Percentiles rank a stretch among this genome's conserved stretches.
Evolutionary conservation across 2,329 filamentous ascomycete genomes (phyloP).

Genomic region (Cucurbitaria berberidis): DNA sequence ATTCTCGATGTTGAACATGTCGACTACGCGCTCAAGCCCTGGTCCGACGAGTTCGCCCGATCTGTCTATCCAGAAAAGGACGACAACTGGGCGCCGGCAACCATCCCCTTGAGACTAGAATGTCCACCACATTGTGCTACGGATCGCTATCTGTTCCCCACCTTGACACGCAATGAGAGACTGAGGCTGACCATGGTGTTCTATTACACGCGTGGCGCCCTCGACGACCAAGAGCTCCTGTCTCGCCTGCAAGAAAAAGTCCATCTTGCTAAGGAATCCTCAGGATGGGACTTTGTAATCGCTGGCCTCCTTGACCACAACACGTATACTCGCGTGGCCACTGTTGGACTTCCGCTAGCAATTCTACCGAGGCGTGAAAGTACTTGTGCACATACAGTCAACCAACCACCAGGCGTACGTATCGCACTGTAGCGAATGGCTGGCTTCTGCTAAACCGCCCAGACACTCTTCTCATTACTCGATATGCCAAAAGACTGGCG

Average conservation of each 20-base stretch:
- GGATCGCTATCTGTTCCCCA: slow-evolving; percentile 45
- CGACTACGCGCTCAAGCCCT: slow-evolving; percentile 21
- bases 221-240: slow-evolving; percentile 51
- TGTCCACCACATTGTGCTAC: slow-evolving; percentile 11
- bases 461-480: slow-evolving; percentile 51
- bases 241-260: slow-evolving; percentile 53
- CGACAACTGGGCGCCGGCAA: slow-evolving; percentile 23
- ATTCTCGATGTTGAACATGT: slow-evolving; percentile 32
- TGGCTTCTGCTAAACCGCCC: neutral
- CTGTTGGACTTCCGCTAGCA: slow-evolving; percentile 51
- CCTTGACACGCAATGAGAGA: slow-evolving; percentile 46
- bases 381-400: slow-evolving; percentile 55
- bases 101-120: slow-evolving; percentile 21
- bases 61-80: slow-evolving; percentile 23
- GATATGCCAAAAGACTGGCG: slow-evolving; percentile 56
- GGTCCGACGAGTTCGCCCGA: slow-evolving; percentile 19
- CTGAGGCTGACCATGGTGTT: slow-evolving; percentile 50
- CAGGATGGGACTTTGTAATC: slow-evolving; percentile 56
- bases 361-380: slow-evolving; percentile 55
- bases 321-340: slow-evolving; percentile 52
- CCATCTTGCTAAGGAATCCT: slow-evolving; percentile 49
- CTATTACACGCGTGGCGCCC: slow-evolving; percentile 53
- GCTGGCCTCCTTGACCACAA: slow-evolving; percentile 54
- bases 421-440: neutral
- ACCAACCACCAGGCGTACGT: slow-evolving; percentile 39